Conservation (phyloP, 441 rosid genomes). For the Syzygium syzygioides region DNA sequence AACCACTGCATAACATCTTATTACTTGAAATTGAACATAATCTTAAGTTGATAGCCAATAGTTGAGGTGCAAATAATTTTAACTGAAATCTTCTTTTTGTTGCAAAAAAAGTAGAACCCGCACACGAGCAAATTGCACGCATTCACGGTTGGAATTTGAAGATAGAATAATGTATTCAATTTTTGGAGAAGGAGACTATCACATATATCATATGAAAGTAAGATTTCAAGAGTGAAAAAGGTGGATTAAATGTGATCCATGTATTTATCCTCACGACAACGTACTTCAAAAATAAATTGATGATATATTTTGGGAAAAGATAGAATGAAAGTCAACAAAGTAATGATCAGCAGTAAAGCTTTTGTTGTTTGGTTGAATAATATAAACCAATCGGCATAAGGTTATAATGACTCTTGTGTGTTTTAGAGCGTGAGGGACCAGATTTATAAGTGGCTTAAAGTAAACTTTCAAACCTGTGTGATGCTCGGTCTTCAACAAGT, state of each 20-base stretch:
- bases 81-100: background rate
- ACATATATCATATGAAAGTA: background rate
- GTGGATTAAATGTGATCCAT: background rate
- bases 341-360: background rate
- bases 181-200: background rate
- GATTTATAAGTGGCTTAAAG: background rate
- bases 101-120: background rate
- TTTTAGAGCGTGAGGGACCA: rapidly evolving
- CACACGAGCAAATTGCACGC: rapidly evolving
- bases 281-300: background rate
- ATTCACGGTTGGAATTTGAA: too few species aligned
- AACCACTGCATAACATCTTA: background rate
- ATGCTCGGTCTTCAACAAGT: background rate
- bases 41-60: background rate
- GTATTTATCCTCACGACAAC: background rate
- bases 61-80: background rate
- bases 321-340: background rate
- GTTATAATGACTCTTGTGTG: rapidly evolving
- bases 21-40: too few species aligned
- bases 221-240: background rate
- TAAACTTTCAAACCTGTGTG: rapidly evolving
- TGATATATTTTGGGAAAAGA: background rate
- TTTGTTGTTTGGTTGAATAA: too few species aligned
- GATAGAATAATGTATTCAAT: too few species aligned
- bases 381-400: rapidly evolving